Conservation (phyloP, 306 rosid genomes). For the Vicia villosa region DNA sequence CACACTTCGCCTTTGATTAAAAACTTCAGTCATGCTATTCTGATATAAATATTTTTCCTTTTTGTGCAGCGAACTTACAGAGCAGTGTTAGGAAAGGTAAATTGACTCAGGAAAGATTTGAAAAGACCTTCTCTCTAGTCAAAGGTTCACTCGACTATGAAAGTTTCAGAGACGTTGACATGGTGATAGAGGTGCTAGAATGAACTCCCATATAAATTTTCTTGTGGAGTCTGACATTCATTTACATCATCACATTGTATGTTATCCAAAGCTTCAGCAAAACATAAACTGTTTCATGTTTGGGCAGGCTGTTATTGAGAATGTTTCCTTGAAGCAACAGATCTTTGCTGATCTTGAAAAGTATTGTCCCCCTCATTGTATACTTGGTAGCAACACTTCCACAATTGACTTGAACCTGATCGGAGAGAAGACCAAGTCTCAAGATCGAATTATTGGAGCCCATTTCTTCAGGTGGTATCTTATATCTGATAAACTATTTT, state of each 20-base stretch:
- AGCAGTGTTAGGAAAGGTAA: conserved; percentile 85
- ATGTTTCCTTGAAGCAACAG: conserved; percentile 87
- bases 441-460: conserved; percentile 84
- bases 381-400: conserved; percentile 94
- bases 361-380: conserved; percentile 84
- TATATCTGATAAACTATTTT: background rate
- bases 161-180: conserved; percentile 84
- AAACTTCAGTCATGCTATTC: conserved; percentile 23
- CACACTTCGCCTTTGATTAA: conserved; percentile 13
- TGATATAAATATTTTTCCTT: conserved; percentile 13
- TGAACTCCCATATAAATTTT: conserved; percentile 9
- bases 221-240: background rate
- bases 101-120: conserved; percentile 75
- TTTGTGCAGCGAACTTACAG: conserved; percentile 80
- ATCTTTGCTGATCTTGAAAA: conserved; percentile 92
- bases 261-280: conserved; percentile 24
- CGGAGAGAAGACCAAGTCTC: conserved; percentile 80
- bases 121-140: conserved; percentile 68
- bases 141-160: conserved; percentile 76
- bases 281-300: conserved; percentile 39
- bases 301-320: conserved; percentile 92
- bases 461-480: conserved; percentile 87
- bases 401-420: conserved; percentile 94
- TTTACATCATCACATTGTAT: background rate
- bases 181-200: conserved; percentile 87